A percentile compares a stretch with the other conserved stretches of the same genome.
Evolutionary conservation across 2,329 filamentous ascomycete species (phyloP).

Genomic region (Ophiostoma perfectum): DNA sequence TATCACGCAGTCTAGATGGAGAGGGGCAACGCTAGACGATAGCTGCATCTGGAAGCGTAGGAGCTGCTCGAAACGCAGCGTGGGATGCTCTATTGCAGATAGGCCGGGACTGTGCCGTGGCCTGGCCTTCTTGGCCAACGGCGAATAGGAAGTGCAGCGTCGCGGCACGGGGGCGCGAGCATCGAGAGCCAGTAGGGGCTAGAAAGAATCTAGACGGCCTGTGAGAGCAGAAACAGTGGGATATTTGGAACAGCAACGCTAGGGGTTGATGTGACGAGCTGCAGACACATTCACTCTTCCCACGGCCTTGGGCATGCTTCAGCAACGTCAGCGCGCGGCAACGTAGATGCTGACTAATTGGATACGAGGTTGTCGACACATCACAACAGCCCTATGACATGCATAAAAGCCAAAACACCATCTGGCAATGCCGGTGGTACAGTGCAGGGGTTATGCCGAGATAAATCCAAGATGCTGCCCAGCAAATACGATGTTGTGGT

Average conservation of each 20-base stretch:
- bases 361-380: neutral
- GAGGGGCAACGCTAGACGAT: slow-evolving; percentile 13
- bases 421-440: too few relatives aligned
- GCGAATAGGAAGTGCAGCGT: neutral
- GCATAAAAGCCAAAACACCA: neutral
- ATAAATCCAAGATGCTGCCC: too few relatives aligned
- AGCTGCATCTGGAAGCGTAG: neutral
- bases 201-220: too few relatives aligned
- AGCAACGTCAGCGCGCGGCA: too few relatives aligned
- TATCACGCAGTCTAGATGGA: neutral
- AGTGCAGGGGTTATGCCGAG: too few relatives aligned
- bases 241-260: too few relatives aligned
- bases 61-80: neutral
- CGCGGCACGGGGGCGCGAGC: neutral
- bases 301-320: too few relatives aligned
- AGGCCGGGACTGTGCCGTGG: neutral
- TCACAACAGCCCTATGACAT: slow-evolving; percentile 3
- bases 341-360: too few relatives aligned
- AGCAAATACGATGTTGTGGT: neutral
- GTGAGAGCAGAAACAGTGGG: too few relatives aligned
- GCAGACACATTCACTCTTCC: too few relatives aligned
- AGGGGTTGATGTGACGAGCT: too few relatives aligned
- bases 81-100: neutral
- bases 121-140: neutral
- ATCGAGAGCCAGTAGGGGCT: too few relatives aligned